Evolutionary conservation across 768 basidiomycete species (phyloP).

Genomic region (Serendipita vermifera): DNA sequence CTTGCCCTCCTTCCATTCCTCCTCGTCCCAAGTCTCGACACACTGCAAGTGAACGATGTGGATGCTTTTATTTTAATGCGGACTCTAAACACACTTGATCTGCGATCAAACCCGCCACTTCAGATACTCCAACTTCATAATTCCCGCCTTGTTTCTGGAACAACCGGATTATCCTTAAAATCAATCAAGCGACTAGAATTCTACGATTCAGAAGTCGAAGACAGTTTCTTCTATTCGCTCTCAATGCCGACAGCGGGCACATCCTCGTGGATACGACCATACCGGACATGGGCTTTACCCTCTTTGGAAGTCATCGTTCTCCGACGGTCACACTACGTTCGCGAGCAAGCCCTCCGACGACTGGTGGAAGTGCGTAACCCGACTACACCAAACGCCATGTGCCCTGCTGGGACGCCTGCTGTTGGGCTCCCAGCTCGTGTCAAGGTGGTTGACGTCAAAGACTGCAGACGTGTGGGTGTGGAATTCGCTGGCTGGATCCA

Average conservation of each 20-base stretch:
- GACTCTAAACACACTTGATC: conserved; percentile 2
- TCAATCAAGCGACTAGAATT: conserved; percentile 6
- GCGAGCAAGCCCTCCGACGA: conserved; percentile 1
- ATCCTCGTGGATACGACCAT: conserved; percentile 2
- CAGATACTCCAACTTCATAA: neutral
- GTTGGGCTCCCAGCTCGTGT: neutral
- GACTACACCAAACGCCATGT: conserved; percentile 5
- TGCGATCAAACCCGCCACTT: conserved; percentile 3
- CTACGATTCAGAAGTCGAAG: conserved; percentile 8
- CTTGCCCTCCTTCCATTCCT: conserved; percentile 3
- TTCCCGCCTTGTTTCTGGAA: conserved; percentile 4
- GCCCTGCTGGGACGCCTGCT: neutral
- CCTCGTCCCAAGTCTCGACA: neutral
- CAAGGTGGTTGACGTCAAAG: neutral
- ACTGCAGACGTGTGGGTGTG: neutral
- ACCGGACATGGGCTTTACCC: conserved; percentile 4
- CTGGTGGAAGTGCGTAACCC: conserved; percentile 5
- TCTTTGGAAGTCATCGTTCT: neutral
- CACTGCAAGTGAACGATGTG: conserved; percentile 3
- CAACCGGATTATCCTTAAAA: conserved; percentile 5
- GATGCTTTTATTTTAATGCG: conserved; percentile 6
- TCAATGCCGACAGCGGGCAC: conserved; percentile 7
- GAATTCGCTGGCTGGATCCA: conserved; percentile 5
- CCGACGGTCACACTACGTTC: neutral
- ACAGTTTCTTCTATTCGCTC: conserved; percentile 5